These are phyloP conservation scores for Schizothecium vesticola DNA, from an alignment of 495 filamentous ascomycete species.

Conservation along the genomic window DNA sequence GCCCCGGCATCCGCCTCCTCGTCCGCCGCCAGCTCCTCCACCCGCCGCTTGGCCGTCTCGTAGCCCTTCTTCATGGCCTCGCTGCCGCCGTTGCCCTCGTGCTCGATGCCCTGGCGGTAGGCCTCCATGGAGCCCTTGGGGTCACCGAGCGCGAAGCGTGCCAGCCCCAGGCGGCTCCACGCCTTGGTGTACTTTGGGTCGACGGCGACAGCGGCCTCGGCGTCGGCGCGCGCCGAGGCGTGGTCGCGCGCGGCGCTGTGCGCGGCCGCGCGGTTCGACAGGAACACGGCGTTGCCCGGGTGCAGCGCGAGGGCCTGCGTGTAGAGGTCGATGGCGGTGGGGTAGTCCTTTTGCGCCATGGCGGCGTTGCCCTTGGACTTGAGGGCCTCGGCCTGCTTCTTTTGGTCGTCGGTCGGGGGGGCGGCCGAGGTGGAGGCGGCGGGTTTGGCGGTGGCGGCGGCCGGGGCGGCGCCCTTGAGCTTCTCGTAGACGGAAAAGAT, in stretches of 20 bases:
- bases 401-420: constrained; percentile 47
- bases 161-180: constrained; percentile 87
- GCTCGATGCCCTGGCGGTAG: constrained; percentile 86
- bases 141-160: constrained; percentile 84
- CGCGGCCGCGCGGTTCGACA: constrained; percentile 94
- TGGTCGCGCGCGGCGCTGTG: constrained; percentile 77
- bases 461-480: constrained; percentile 50
- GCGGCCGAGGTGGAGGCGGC: constrained; percentile 22
- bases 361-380: constrained; percentile 92
- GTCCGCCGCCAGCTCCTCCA: constrained; percentile 63
- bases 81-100: constrained; percentile 82
- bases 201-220: constrained; percentile 75
- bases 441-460: constrained; percentile 17
- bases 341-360: constrained; percentile 88
- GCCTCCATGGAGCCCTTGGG: constrained; percentile 89
- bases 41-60: constrained; percentile 79
- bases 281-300: constrained; percentile 89
- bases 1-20: constrained; percentile 27
- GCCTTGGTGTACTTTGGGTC: constrained; percentile 96
- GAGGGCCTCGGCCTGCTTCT: constrained; percentile 73
- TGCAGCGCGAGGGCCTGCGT: constrained; percentile 72
- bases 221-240: constrained; percentile 73
- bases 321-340: constrained; percentile 74
- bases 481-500: constrained; percentile 98
- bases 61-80: constrained; percentile 91